phyloP scores from a whole-genome alignment of 768 basidiomycete genomes.

The Kwoniella pini region DNA sequence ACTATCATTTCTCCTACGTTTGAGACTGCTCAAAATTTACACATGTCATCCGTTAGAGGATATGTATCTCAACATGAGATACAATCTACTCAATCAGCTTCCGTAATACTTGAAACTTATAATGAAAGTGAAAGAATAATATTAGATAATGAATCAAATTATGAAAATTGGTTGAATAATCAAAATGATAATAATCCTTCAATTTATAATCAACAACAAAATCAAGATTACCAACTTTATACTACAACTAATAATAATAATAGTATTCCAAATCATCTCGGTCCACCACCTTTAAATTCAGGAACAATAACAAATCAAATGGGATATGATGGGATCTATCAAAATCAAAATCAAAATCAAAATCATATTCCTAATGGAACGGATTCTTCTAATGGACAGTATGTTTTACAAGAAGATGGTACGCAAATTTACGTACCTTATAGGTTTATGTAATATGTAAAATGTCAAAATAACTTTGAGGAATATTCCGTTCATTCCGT shows the following conservation, averaged over 20 bases:
- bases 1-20: slow-evolving; percentile 16
- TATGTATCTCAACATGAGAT: slow-evolving; percentile 1
- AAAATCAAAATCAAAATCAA: background rate
- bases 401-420: slow-evolving; percentile 17
- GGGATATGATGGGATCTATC: slow-evolving; percentile 1
- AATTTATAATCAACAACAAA: slow-evolving; percentile 3
- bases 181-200: background rate
- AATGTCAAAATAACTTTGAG: too few relatives aligned
- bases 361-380: background rate
- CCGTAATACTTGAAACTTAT: background rate
- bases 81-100: background rate
- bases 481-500: too few relatives aligned
- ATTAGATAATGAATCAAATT: background rate
- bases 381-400: slow-evolving; percentile 1
- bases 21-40: slow-evolving; percentile 2
- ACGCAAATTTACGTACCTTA: slow-evolving; percentile 19
- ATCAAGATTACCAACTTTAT: background rate
- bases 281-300: slow-evolving; percentile 11
- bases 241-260: background rate
- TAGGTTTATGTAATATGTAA: background rate
- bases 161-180: background rate
- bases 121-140: too few relatives aligned
- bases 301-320: background rate
- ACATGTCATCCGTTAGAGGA: slow-evolving; percentile 3
- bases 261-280: slow-evolving; percentile 4